These are phyloP conservation scores for Trametes pubescens DNA, from an alignment of 1,284 basidiomycete genomes.

Conservation along the genomic window DNA sequence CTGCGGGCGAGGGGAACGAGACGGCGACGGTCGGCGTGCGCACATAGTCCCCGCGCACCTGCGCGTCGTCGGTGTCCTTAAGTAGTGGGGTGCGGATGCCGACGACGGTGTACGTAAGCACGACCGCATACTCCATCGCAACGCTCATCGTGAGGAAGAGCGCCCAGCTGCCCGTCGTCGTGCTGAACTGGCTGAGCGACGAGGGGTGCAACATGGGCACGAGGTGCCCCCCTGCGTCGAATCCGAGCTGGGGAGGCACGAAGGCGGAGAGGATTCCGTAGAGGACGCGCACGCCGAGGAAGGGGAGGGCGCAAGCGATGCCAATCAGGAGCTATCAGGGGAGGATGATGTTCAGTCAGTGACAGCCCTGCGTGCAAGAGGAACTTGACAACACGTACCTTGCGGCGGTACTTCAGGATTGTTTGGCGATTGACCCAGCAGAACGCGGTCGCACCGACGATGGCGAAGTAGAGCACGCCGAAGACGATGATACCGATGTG, in stretches of 20 bases:
- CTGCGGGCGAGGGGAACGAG: neutral
- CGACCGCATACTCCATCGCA: conserved; percentile 24
- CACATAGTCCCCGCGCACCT: neutral
- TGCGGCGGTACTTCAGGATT: conserved; percentile 51
- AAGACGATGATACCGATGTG: conserved; percentile 61
- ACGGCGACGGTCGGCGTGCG: neutral
- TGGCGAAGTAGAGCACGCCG: conserved; percentile 52
- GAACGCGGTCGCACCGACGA: conserved; percentile 52
- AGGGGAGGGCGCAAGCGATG: conserved; percentile 60
- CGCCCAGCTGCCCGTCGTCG: conserved; percentile 9
- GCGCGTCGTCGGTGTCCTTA: conserved; percentile 43
- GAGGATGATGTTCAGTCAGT: neutral
- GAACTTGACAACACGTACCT: neutral
- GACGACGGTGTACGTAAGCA: conserved; percentile 56
- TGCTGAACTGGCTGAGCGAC: conserved; percentile 8
- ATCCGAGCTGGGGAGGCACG: conserved; percentile 23
- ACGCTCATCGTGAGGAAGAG: conserved; percentile 10
- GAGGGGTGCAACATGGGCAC: conserved; percentile 3
- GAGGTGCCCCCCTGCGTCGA: conserved; percentile 21
- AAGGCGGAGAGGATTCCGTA: conserved; percentile 62
- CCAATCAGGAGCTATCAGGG: conserved; percentile 53
- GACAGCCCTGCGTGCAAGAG: neutral
- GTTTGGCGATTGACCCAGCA: conserved; percentile 56
- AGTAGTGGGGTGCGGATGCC: conserved; percentile 43
- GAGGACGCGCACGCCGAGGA: conserved; percentile 63